Evolutionary conservation across 2,329 filamentous ascomycete genomes (phyloP).

Genomic region (Microdochium paspali): DNA sequence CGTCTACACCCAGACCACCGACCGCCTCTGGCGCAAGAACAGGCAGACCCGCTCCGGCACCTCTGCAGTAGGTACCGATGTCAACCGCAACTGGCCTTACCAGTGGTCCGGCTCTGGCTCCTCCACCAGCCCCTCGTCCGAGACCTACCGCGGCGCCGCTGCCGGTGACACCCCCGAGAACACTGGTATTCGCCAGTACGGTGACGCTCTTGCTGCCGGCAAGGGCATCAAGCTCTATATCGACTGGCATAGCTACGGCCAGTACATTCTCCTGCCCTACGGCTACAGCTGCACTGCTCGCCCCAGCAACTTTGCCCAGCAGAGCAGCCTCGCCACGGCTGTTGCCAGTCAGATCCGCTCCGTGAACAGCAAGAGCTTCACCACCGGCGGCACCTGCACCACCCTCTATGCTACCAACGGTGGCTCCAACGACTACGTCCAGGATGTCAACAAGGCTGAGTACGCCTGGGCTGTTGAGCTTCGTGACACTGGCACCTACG

Average conservation of each 20-base stretch:
- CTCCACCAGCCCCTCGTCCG: conserved; percentile 32
- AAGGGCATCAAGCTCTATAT: conserved; percentile 45
- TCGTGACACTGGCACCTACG: conserved; percentile 21
- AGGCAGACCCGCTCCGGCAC: conserved; percentile 27
- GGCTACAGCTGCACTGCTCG: conserved; percentile 41
- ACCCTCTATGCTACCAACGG: conserved; percentile 26
- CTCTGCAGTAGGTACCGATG: conserved; percentile 37
- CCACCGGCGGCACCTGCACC: conserved; percentile 24
- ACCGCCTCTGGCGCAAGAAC: conserved; percentile 46
- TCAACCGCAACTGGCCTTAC: conserved; percentile 44
- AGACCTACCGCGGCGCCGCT: conserved; percentile 31
- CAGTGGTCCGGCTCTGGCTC: conserved; percentile 33
- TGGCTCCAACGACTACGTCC: conserved; percentile 17
- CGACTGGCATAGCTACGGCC: conserved; percentile 50
- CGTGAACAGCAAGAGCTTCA: conserved; percentile 22
- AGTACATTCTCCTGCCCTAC: conserved; percentile 44
- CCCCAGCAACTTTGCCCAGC: conserved; percentile 29
- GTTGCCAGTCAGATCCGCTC: conserved; percentile 19
- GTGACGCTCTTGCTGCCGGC: conserved; percentile 25
- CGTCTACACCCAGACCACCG: conserved; percentile 36
- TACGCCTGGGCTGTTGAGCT: conserved; percentile 30
- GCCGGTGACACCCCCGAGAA: conserved; percentile 37
- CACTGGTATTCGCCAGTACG: conserved; percentile 34
- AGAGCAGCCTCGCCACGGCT: conserved; percentile 28
- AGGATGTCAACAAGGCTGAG: conserved; percentile 15